Evolutionary conservation across 345 rosid species (phyloP), one percentile per base, ranked within the genome.

Genomic region (Sisymbrium altissimum): DNA sequence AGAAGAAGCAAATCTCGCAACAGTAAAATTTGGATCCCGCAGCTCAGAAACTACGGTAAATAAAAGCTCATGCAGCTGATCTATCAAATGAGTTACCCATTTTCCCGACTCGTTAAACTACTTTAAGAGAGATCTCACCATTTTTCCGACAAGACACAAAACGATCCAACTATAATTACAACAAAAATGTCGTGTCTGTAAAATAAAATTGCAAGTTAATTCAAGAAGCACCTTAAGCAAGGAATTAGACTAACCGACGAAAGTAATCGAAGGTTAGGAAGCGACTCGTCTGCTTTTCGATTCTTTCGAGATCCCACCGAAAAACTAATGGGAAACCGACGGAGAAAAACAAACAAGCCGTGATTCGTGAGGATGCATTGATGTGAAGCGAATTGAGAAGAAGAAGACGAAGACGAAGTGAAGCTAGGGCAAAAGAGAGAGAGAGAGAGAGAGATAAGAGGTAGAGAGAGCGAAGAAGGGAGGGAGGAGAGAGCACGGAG

Each of bases 361-460:
- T 4, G 2, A 29, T 1, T 0, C 3, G 5, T 71, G 53, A 64
- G 39, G 64, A 41, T 49, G 54, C 54, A 49, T 17, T 8, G 32
- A 29, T 14, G 9, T n/a, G 18, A 0, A 15, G 41, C 7, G 1
- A 21, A 71, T 4, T 29, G n/a, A 53, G 45, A 27, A 27, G 75
- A 46, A 35, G 29, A 46, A 53, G 45, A 27, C 17, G 75, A 46
- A 35, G 29, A 46, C 0, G 60, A 3, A 21, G 32, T n/a, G 2
- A 4, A 13, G 19, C 48, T 75, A 75, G 79, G 79, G 74, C 79
- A 61, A 60, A 15, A 21, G 41, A 38, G n/a, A 60, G 48, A 12
- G 30, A 23, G 14, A 17, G n/a, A n/a, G n/a, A n/a, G n/a, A n/a
- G n/a, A n/a, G n/a, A 21, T 12, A 15, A 7, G 1, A 10, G 25